These are phyloP conservation scores for Stephania yunnanensis DNA, from an alignment of 164 flowering plant genomes.

Conservation along the genomic window DNA sequence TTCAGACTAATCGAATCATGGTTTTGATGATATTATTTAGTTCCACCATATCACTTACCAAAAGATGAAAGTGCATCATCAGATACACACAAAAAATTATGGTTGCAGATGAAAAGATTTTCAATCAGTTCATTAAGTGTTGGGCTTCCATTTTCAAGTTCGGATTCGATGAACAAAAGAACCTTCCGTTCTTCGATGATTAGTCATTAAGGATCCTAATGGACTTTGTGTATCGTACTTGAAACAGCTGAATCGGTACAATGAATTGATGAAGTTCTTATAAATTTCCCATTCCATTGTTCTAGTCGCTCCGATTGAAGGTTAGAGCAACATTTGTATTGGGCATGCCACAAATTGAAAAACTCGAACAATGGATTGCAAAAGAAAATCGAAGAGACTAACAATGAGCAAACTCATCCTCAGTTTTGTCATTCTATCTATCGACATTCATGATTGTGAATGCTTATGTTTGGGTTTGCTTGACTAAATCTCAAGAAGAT, in stretches of 20 bases:
- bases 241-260: not conserved
- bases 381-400: not conserved
- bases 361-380: not conserved
- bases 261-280: not conserved
- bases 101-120: too few species aligned
- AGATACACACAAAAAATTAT: too few species aligned
- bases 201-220: not conserved
- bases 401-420: not conserved
- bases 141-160: too few species aligned
- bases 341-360: not conserved
- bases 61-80: too few species aligned
- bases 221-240: not conserved
- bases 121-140: too few species aligned
- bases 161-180: too few species aligned
- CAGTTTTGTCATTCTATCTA: not conserved
- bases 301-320: not conserved
- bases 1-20: too few species aligned
- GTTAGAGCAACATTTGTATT: not conserved
- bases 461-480: constrained; percentile 32
- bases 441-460: constrained; percentile 17
- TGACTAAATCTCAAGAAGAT: constrained; percentile 7
- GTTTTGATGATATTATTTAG: too few species aligned
- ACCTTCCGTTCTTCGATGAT: too few species aligned
- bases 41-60: too few species aligned
- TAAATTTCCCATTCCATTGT: not conserved